Conservation (phyloP, 2,329 filamentous ascomycete species). For the Nigrograna mackinnonii region DNA sequence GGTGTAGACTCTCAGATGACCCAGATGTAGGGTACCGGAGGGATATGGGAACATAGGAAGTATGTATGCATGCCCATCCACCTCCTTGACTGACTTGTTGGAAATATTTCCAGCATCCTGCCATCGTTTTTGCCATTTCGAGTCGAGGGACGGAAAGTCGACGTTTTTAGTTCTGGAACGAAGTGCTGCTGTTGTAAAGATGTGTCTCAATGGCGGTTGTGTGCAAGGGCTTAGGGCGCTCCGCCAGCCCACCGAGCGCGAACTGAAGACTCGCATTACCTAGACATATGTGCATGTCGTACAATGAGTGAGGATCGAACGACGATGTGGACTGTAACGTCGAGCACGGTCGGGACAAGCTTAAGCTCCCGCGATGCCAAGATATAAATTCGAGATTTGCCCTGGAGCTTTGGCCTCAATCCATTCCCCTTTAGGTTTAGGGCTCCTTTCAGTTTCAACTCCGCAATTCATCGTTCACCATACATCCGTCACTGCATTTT, state of each 20-base stretch:
- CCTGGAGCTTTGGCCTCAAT: too few relatives aligned
- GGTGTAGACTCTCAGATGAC: constrained; percentile 86
- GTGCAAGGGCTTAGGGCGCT: constrained; percentile 18
- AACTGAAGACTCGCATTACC: constrained; percentile 33
- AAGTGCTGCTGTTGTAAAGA: too few relatives aligned
- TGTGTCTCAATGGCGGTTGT: constrained; percentile 4
- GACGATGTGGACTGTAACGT: too few relatives aligned
- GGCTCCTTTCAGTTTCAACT: too few relatives aligned
- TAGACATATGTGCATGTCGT: constrained; percentile 6
- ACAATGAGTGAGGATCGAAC: background rate
- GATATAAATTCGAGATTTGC: too few relatives aligned
- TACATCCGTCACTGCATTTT: constrained; percentile 3
- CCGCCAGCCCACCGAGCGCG: constrained; percentile 26
- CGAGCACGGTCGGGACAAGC: too few relatives aligned
- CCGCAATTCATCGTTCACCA: constrained; percentile 1
- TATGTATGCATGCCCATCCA: constrained; percentile 69
- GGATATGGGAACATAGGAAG: constrained; percentile 94
- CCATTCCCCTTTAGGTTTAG: too few relatives aligned
- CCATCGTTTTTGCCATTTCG: constrained; percentile 61
- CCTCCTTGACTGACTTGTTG: too few relatives aligned
- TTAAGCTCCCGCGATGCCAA: too few relatives aligned
- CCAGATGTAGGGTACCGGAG: constrained; percentile 82
- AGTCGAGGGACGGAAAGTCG: constrained; percentile 52
- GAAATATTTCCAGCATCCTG: constrained; percentile 10
- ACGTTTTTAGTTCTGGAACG: constrained; percentile 13